Percentiles rank a stretch among this genome's conserved stretches.
phyloP scores from a whole-genome alignment of 371 early-diverging fungal species.

The Chytridium lagenaria region DNA sequence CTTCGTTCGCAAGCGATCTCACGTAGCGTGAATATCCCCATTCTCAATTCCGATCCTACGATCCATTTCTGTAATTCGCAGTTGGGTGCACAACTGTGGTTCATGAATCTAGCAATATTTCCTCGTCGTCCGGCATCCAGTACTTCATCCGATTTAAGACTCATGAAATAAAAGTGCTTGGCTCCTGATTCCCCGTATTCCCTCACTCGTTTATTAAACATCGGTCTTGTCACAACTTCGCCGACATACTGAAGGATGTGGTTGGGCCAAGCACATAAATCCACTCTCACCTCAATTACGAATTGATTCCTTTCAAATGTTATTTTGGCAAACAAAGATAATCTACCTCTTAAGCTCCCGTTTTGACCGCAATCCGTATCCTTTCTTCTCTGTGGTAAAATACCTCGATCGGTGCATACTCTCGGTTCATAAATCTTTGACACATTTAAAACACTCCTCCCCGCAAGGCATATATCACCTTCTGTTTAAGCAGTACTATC shows the following conservation, averaged over 20 bases:
- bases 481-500: slow-evolving; percentile 84
- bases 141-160: slow-evolving; percentile 86
- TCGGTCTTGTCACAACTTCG: slow-evolving; percentile 82
- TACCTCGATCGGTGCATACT: slow-evolving; percentile 86
- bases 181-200: slow-evolving; percentile 81
- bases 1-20: slow-evolving; percentile 55
- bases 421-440: slow-evolving; percentile 77
- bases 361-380: slow-evolving; percentile 86
- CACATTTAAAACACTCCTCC: neutral
- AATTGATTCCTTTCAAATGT: neutral
- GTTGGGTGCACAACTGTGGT: slow-evolving; percentile 71
- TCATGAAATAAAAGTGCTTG: slow-evolving; percentile 97
- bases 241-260: slow-evolving; percentile 97
- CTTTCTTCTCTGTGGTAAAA: slow-evolving; percentile 89
- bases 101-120: slow-evolving; percentile 67
- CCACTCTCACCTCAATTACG: slow-evolving; percentile 8
- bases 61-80: slow-evolving; percentile 65
- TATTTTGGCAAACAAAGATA: no score
- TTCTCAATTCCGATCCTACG: slow-evolving; percentile 48
- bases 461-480: slow-evolving; percentile 50
- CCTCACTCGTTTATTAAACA: slow-evolving; percentile 81
- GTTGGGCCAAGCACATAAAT: neutral
- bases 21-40: slow-evolving; percentile 60
- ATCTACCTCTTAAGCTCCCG: slow-evolving; percentile 68
- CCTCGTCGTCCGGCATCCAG: slow-evolving; percentile 68